phyloP scores from a whole-genome alignment of 1,284 basidiomycete genomes.

The Porogramme epimiltina region DNA sequence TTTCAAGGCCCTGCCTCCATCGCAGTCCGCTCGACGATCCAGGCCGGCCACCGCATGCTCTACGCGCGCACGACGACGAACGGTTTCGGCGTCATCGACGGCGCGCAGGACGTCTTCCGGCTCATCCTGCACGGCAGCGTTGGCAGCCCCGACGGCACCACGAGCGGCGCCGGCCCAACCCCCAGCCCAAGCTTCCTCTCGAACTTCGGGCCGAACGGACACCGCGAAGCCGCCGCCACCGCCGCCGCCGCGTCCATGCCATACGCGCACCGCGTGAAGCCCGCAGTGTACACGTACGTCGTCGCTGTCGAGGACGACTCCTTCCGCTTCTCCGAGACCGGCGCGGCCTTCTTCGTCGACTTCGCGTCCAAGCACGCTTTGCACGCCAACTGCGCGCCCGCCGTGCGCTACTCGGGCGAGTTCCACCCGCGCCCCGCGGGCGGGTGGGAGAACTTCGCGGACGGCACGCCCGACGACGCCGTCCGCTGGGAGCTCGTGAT shows the following conservation, averaged over 20 bases:
- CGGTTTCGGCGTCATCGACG: slow-evolving; percentile 58
- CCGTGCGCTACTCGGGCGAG: slow-evolving; percentile 73
- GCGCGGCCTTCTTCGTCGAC: slow-evolving; percentile 79
- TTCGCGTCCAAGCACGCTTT: slow-evolving; percentile 71
- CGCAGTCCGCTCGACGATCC: slow-evolving; percentile 66
- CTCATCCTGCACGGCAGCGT: slow-evolving; percentile 50
- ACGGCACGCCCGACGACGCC: slow-evolving; percentile 50
- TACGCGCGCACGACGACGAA: slow-evolving; percentile 69
- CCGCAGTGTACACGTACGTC: slow-evolving; percentile 78
- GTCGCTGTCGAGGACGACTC: slow-evolving; percentile 70
- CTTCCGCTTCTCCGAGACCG: slow-evolving; percentile 78
- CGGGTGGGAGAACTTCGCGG: slow-evolving; percentile 66
- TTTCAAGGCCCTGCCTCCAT: slow-evolving; percentile 63
- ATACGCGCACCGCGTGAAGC: slow-evolving; percentile 62
- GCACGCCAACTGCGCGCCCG: slow-evolving; percentile 41
- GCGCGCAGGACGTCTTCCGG: slow-evolving; percentile 45
- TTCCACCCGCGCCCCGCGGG: slow-evolving; percentile 75
- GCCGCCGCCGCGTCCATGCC: slow-evolving; percentile 15
- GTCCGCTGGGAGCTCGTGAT: slow-evolving; percentile 74
- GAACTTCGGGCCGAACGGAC: background rate
- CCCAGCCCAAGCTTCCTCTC: background rate
- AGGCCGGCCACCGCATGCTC: slow-evolving; percentile 71
- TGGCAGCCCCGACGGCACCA: slow-evolving; percentile 14
- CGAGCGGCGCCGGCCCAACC: background rate
- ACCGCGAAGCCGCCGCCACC: background rate